A percentile compares a stretch with the other conserved stretches of the same genome.
Conservation (phyloP, 345 rosid genomes). For the Cardamine occulta region DNA sequence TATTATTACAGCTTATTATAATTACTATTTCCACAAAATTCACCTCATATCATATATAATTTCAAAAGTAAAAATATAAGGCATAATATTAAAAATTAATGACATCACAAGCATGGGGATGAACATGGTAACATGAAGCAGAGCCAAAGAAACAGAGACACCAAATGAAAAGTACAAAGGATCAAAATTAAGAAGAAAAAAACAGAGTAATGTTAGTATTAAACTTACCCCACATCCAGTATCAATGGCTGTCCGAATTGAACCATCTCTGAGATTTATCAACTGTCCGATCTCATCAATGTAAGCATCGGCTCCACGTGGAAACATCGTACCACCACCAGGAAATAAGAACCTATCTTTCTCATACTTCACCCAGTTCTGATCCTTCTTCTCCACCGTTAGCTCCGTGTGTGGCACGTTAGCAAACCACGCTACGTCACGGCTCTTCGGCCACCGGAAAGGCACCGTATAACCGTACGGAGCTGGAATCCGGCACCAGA, state of each 20-base stretch:
- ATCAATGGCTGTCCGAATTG: slow-evolving; percentile 86
- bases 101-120: slow-evolving; percentile 33
- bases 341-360: slow-evolving; percentile 76
- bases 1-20: neutral
- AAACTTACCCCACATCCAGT: slow-evolving; percentile 96
- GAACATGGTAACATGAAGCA: slow-evolving; percentile 31
- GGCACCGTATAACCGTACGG: slow-evolving; percentile 72
- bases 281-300: slow-evolving; percentile 68
- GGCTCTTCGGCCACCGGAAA: slow-evolving; percentile 84
- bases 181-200: slow-evolving; percentile 6
- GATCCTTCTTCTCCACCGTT: slow-evolving; percentile 80
- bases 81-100: neutral
- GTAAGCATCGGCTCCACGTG: slow-evolving; percentile 77
- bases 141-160: slow-evolving; percentile 23
- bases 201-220: neutral
- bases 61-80: neutral
- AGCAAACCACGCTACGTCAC: slow-evolving; percentile 76
- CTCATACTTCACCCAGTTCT: slow-evolving; percentile 75
- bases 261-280: slow-evolving; percentile 77
- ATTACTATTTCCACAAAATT: neutral
- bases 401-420: slow-evolving; percentile 86
- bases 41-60: neutral
- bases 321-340: slow-evolving; percentile 96
- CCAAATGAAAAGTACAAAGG: slow-evolving; percentile 17
- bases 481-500: slow-evolving; percentile 71